A percentile compares a stretch with the other conserved stretches of the same genome.
These are phyloP conservation scores for Starmerella sp. DNA, from an alignment of 805 yeast species.

Conservation along the genomic window DNA sequence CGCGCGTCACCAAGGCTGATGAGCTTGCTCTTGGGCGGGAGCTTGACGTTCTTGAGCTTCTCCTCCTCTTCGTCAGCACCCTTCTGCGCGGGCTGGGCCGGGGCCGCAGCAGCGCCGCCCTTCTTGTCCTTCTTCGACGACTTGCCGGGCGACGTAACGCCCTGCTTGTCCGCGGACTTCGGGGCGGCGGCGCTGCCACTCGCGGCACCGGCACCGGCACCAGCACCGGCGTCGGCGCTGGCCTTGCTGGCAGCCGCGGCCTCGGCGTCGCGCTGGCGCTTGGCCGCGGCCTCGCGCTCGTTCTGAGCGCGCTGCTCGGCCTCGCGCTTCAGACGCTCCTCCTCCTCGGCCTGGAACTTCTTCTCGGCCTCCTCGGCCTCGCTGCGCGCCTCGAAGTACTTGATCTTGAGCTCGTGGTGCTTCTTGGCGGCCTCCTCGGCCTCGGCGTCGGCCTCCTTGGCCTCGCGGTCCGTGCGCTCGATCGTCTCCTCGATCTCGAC, in stretches of 20 bases:
- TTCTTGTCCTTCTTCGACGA: not conserved
- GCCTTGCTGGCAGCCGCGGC: conserved; percentile 13
- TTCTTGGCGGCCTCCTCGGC: conserved; percentile 26
- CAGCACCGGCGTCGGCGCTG: conserved; percentile 4
- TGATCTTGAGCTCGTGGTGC: conserved; percentile 28
- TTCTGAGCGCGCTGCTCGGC: conserved; percentile 19
- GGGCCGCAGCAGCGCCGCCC: not conserved
- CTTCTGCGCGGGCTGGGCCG: conserved; percentile 1
- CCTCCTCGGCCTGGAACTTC: conserved; percentile 19
- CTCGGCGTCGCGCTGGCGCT: conserved; percentile 14
- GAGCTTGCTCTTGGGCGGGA: conserved; percentile 39
- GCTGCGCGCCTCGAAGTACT: conserved; percentile 23
- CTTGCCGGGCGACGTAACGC: not conserved
- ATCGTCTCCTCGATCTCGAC: conserved; percentile 12
- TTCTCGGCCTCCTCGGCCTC: conserved; percentile 22
- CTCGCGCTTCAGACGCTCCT: conserved; percentile 18
- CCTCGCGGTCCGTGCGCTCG: conserved; percentile 15
- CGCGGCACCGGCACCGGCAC: conserved; percentile 11
- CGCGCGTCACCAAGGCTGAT: conserved; percentile 14
- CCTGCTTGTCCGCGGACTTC: not conserved
- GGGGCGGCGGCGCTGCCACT: conserved; percentile 8
- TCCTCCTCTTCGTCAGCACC: conserved; percentile 24
- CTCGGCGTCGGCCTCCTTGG: conserved; percentile 17
- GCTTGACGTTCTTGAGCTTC: conserved; percentile 36
- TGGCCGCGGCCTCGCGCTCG: conserved; percentile 16